phyloP scores from a whole-genome alignment of 2,329 filamentous ascomycete genomes.

The Colletotrichum theobromicola region DNA sequence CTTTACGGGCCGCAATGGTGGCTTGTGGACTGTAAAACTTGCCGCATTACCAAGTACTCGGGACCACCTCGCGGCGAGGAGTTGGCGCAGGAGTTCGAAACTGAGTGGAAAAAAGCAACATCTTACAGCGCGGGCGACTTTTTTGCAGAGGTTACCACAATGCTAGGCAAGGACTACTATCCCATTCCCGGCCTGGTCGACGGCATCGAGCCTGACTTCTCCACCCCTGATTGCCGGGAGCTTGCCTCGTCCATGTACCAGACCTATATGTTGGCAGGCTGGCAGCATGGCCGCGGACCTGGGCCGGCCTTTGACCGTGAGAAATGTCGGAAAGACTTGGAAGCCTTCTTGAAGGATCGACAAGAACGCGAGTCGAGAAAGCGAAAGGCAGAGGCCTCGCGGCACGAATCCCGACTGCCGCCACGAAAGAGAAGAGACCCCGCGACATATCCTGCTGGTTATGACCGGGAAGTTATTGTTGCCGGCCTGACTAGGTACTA shows the following conservation, averaged over 20 bases:
- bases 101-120: not conserved
- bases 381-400: not conserved
- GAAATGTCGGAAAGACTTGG: not conserved
- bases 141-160: not conserved
- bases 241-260: not conserved
- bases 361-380: not conserved
- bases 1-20: constrained; percentile 2
- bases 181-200: not conserved
- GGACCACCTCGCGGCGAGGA: not conserved
- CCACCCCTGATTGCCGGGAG: not conserved
- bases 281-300: not conserved
- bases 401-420: not conserved
- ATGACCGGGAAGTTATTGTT: not conserved
- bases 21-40: not conserved
- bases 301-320: not conserved
- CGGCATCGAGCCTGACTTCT: not conserved
- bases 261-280: not conserved
- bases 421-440: not conserved
- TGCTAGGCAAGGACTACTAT: not conserved
- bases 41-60: not conserved
- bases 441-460: not conserved
- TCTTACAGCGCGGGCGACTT: not conserved
- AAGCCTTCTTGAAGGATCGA: not conserved
- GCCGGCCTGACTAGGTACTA: not conserved
- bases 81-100: not conserved